These are phyloP conservation scores for Backusella luteola DNA, from an alignment of 192 early-diverging fungal genomes.

Conservation along the genomic window DNA sequence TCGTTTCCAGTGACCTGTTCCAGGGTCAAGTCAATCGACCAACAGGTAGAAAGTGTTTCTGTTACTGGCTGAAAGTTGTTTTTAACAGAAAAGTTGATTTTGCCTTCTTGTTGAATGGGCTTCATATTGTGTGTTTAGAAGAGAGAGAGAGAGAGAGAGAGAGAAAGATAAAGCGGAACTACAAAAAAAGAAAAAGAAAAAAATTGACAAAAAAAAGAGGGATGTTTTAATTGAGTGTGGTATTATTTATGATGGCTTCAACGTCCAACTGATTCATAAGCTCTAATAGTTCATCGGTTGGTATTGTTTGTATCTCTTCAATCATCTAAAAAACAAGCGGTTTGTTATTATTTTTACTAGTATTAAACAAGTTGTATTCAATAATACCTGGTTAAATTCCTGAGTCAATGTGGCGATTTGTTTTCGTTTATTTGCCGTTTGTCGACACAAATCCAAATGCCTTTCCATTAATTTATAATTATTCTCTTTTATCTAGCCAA, in stretches of 20 bases:
- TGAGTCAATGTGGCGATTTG: neutral
- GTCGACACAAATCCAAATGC: neutral
- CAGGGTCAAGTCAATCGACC: neutral
- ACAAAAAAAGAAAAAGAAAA: neutral
- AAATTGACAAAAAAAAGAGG: neutral
- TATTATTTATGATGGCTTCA: neutral
- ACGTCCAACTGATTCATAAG: neutral
- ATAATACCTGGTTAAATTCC: neutral
- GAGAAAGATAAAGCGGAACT: neutral
- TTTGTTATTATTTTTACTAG: neutral
- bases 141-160: neutral
- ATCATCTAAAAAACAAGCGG: neutral
- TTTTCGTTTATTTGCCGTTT: neutral
- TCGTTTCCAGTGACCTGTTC: conserved; percentile 2
- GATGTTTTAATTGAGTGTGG: neutral
- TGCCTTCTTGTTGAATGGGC: neutral
- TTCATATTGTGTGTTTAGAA: neutral
- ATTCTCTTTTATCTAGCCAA: neutral
- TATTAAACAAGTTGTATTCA: neutral
- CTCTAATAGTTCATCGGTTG: neutral
- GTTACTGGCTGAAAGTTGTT: neutral
- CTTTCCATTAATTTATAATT: neutral
- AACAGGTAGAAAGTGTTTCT: neutral
- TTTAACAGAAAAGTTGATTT: conserved; percentile 1
- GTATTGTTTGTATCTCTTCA: neutral